Evolutionary conservation across 345 rosid genomes (phyloP).

Genomic region (Acer yangbiense): DNA sequence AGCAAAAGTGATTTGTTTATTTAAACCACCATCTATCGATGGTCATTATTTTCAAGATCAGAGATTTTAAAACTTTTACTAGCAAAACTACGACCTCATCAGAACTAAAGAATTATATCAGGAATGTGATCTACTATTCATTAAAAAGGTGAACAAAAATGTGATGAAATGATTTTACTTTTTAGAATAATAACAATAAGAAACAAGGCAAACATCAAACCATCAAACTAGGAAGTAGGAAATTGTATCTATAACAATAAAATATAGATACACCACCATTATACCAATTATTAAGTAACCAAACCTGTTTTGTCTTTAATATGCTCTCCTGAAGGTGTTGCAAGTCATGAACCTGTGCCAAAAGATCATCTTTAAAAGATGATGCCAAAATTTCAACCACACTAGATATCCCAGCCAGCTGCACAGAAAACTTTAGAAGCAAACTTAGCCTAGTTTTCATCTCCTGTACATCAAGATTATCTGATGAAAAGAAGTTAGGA

Average conservation of each 20-base stretch:
- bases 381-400: slow-evolving; percentile 88
- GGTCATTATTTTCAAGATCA: neutral
- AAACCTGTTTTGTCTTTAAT: slow-evolving; percentile 90
- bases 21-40: neutral
- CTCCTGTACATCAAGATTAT: slow-evolving; percentile 59
- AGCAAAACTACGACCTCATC: neutral
- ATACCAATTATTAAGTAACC: slow-evolving; percentile 22
- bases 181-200: neutral
- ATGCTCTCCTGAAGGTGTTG: slow-evolving; percentile 75
- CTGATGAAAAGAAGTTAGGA: slow-evolving; percentile 56
- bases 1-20: neutral
- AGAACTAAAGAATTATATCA: neutral
- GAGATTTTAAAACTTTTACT: neutral
- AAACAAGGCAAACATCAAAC: neutral
- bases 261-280: neutral
- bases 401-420: slow-evolving; percentile 63
- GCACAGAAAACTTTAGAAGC: slow-evolving; percentile 61
- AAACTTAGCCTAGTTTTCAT: slow-evolving; percentile 52
- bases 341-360: slow-evolving; percentile 75
- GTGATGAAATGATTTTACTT: neutral
- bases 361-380: slow-evolving; percentile 74
- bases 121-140: neutral
- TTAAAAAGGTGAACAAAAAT: neutral
- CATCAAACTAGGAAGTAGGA: no score
- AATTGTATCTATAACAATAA: neutral